Evolutionary conservation across 2,329 filamentous ascomycete species (phyloP).

Genomic region (Polychaeton citri): DNA sequence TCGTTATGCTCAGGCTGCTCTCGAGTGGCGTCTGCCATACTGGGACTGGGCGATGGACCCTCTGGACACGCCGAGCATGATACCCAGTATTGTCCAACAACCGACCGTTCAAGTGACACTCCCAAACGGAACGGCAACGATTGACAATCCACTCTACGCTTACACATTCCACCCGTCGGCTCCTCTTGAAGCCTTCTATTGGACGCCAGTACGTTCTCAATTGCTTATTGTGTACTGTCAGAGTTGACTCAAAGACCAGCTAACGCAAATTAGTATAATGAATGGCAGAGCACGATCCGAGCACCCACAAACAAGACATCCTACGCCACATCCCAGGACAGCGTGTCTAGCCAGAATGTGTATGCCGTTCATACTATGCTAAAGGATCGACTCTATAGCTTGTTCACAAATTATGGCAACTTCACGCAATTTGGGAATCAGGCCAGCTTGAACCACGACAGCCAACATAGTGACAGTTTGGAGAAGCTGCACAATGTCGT

Average conservation of each 20-base stretch:
- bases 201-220: conserved; percentile 41
- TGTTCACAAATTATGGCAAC: conserved; percentile 54
- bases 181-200: conserved; percentile 44
- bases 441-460: conserved; percentile 31
- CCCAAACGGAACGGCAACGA: conserved; percentile 19
- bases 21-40: conserved; percentile 31
- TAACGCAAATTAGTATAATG: neutral
- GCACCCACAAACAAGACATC: neutral
- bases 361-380: conserved; percentile 18
- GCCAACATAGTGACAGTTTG: conserved; percentile 43
- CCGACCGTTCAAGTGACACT: conserved; percentile 24
- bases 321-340: neutral
- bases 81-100: conserved; percentile 26
- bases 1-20: conserved; percentile 27
- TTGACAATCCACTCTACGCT: conserved; percentile 22
- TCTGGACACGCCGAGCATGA: conserved; percentile 18
- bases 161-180: conserved; percentile 35
- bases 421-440: conserved; percentile 60
- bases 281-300: neutral
- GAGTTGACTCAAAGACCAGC: no score
- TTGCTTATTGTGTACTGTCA: no score
- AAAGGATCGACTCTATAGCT: conserved; percentile 49
- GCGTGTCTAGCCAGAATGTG: neutral
- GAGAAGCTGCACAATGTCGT: conserved; percentile 36
- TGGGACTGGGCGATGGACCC: conserved; percentile 35